phyloP scores from a whole-genome alignment of 805 yeast genomes.

The Cyberlindnera bimundalis region DNA sequence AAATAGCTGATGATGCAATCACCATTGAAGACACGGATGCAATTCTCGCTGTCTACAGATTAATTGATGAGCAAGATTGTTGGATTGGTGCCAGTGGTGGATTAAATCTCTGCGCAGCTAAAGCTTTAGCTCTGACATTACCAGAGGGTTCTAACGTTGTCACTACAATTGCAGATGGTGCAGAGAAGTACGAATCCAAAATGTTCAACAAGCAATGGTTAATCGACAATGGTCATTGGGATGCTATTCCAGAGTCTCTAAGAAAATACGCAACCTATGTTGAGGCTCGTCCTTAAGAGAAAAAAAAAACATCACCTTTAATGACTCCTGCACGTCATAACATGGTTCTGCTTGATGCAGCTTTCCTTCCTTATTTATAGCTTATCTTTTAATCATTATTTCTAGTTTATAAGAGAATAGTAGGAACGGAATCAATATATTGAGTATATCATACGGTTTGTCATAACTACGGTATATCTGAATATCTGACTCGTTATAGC shows the following conservation, averaged over 20 bases:
- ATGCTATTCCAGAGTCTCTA: conserved; percentile 19
- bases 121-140: conserved; percentile 18
- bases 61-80: conserved; percentile 21
- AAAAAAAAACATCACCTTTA: background rate
- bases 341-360: no score
- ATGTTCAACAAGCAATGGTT: conserved; percentile 22
- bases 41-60: conserved; percentile 15
- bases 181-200: conserved; percentile 25
- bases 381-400: no score
- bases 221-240: conserved; percentile 24
- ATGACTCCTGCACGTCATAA: no score
- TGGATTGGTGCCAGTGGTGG: conserved; percentile 27
- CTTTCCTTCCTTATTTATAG: no score
- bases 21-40: conserved; percentile 21
- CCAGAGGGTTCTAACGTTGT: conserved; percentile 27
- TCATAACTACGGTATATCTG: no score
- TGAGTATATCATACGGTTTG: no score
- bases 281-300: background rate
- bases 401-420: no score
- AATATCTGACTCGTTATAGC: no score
- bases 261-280: conserved; percentile 20
- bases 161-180: conserved; percentile 25
- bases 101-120: conserved; percentile 24
- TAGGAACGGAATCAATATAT: no score
- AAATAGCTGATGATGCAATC: conserved; percentile 22